phyloP scores from a whole-genome alignment of 2,329 filamentous ascomycete species.

The Fusarium tjaetaba region DNA sequence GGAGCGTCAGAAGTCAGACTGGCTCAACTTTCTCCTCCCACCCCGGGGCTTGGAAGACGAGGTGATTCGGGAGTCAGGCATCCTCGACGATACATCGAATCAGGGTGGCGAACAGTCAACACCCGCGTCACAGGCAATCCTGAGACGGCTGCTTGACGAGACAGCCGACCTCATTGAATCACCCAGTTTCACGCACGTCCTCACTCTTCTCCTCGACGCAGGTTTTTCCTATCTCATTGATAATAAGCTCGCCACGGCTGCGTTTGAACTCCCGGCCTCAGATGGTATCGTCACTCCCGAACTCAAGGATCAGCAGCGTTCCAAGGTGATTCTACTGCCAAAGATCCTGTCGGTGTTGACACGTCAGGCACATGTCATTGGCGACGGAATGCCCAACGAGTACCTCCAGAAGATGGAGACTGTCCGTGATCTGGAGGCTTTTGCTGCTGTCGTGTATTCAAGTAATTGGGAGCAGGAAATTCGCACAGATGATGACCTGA shows the following conservation, averaged over 20 bases:
- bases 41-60: slow-evolving; percentile 80
- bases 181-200: slow-evolving; percentile 86
- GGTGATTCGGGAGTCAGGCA: slow-evolving; percentile 87
- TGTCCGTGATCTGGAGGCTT: slow-evolving; percentile 81
- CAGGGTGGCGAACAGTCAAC: slow-evolving; percentile 48
- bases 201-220: slow-evolving; percentile 86
- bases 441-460: slow-evolving; percentile 87
- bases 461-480: slow-evolving; percentile 82
- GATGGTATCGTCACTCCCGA: slow-evolving; percentile 57
- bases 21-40: slow-evolving; percentile 87
- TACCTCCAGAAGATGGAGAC: slow-evolving; percentile 80
- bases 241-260: slow-evolving; percentile 79
- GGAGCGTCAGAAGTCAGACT: slow-evolving; percentile 63
- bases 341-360: slow-evolving; percentile 91
- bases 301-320: slow-evolving; percentile 60
- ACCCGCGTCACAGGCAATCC: slow-evolving; percentile 62
- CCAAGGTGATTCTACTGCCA: slow-evolving; percentile 78
- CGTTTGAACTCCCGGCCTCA: slow-evolving; percentile 69
- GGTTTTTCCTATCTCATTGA: slow-evolving; percentile 88
- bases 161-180: slow-evolving; percentile 96
- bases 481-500: slow-evolving; percentile 55
- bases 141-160: slow-evolving; percentile 91
- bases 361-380: slow-evolving; percentile 89
- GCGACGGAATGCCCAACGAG: slow-evolving; percentile 77
- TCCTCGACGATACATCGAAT: slow-evolving; percentile 63